These are phyloP conservation scores for Starmerella potacharoeniae DNA, from an alignment of 805 yeast species.

Conservation along the genomic window DNA sequence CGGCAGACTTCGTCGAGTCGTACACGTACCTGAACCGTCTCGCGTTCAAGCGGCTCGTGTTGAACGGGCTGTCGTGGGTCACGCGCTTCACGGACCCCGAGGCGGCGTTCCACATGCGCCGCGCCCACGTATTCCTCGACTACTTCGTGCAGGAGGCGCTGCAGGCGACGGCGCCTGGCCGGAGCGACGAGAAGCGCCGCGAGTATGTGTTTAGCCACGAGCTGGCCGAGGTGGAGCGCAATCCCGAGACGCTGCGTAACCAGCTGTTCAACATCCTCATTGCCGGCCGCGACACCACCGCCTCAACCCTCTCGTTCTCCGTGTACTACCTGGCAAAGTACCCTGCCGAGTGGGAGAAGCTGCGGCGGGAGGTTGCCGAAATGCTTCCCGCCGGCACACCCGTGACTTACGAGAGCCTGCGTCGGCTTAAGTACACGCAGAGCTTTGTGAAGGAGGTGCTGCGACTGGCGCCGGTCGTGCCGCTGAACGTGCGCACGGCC, in stretches of 20 bases:
- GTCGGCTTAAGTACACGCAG: conserved; percentile 35
- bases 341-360: conserved; percentile 31
- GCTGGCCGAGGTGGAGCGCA: conserved; percentile 36
- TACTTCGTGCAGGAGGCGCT: conserved; percentile 34
- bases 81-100: conserved; percentile 15
- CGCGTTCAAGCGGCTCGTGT: conserved; percentile 7
- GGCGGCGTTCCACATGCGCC: conserved; percentile 28
- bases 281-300: conserved; percentile 44
- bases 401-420: conserved; percentile 34
- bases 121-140: conserved; percentile 31
- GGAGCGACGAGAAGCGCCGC: conserved; percentile 25
- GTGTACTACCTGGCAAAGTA: conserved; percentile 35
- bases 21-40: conserved; percentile 13
- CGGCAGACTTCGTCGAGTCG: conserved; percentile 22
- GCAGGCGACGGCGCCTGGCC: conserved; percentile 11
- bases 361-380: conserved; percentile 26
- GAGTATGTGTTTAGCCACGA: conserved; percentile 36
- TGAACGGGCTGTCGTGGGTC: conserved; percentile 13
- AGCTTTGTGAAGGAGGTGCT: conserved; percentile 36
- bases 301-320: conserved; percentile 36
- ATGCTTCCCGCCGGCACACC: conserved; percentile 22
- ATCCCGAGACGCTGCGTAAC: conserved; percentile 36
- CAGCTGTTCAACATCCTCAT: conserved; percentile 38
- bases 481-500: conserved; percentile 36
- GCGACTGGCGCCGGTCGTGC: conserved; percentile 39